Base-by-base conservation (phyloP, 805 yeast species). In the Candida chilensis region DNA sequence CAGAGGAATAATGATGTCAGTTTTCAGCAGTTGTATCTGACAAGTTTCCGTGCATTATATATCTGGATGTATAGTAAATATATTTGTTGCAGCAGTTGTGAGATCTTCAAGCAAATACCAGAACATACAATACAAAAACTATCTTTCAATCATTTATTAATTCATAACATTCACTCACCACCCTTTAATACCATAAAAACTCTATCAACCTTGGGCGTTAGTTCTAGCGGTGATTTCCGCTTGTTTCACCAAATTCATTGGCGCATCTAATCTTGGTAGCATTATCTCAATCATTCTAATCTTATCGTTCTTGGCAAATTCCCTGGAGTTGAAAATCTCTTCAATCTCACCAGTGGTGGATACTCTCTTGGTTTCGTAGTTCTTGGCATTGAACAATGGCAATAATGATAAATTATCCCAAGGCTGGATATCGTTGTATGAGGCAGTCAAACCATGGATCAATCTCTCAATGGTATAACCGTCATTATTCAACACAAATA, bases 401-500 rank as follows among this genome's bases (percentile, higher is more conserved):
- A 76, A 59, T 33, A 78, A 42, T 34, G 61, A 63, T 52, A 63
- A 60, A 59, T 78, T 79, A 48, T 75, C 67, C 86, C 86, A 78
- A 32, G 67, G 57, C 57, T 78, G 85, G 46, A 78, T 71, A 41
- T 68, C 72, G 53, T 78, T 78, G 60, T 78, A 78, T 33, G 63
- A 55, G 29, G 83, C 83, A 18, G 59, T 58, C 42, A 61, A 71
- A 51, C 85, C 85, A 58, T 78, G 85, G 41, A 78, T 76, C 59
- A 78, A 67, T 59, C 76, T 73, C 58, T 78, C 85, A 48, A 78
- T 78, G 44, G 86, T 78, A 64, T 78, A 78, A 53, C 86, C 86
- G 39, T 68, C 72, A 57, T 78, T 78, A 63, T 78, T 78, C 50
- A 78, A 64, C 20, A 78, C 73, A 49, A 78, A 78, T 47, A 78